Conservation (phyloP, 2,329 filamentous ascomycete species). For the Ophiosphaerella herpotricha region DNA sequence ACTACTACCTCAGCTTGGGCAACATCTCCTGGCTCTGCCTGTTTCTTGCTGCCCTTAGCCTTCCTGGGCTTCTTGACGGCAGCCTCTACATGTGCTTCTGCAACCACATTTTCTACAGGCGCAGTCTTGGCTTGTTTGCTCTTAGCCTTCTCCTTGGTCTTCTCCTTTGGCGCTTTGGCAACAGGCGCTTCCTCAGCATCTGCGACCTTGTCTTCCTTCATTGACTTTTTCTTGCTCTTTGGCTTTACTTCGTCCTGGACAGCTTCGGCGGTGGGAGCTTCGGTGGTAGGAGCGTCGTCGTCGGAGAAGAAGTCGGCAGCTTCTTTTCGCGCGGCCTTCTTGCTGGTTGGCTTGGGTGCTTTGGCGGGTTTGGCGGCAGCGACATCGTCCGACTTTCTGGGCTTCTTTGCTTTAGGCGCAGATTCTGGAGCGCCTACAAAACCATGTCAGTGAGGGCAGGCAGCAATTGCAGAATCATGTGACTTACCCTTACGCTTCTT, state of each 20-base stretch:
- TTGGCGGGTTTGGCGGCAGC: constrained; percentile 21
- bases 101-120: constrained; percentile 12
- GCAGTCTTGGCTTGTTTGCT: constrained; percentile 17
- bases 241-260: constrained; percentile 14
- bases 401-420: constrained; percentile 45
- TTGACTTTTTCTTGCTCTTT: constrained; percentile 48
- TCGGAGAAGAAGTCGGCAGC: constrained; percentile 43
- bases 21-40: constrained; percentile 22
- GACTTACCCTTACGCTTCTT: constrained; percentile 62
- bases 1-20: constrained; percentile 14
- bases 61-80: constrained; percentile 27
- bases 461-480: constrained; percentile 2
- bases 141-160: constrained; percentile 30
- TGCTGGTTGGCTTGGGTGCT: constrained; percentile 20
- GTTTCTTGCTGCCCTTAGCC: constrained; percentile 27
- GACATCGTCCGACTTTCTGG: constrained; percentile 42
- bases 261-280: constrained; percentile 23
- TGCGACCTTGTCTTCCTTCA: constrained; percentile 22
- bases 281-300: constrained; percentile 26
- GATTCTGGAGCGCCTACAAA: constrained; percentile 39
- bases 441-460: constrained; percentile 11
- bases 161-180: constrained; percentile 19
- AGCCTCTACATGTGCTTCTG: constrained; percentile 11
- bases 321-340: constrained; percentile 41
- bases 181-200: constrained; percentile 10